Evolutionary conservation across 2,329 filamentous ascomycete species (phyloP), one percentile per base, ranked within the genome.

Genomic region (Salinomyces thailandicus): DNA sequence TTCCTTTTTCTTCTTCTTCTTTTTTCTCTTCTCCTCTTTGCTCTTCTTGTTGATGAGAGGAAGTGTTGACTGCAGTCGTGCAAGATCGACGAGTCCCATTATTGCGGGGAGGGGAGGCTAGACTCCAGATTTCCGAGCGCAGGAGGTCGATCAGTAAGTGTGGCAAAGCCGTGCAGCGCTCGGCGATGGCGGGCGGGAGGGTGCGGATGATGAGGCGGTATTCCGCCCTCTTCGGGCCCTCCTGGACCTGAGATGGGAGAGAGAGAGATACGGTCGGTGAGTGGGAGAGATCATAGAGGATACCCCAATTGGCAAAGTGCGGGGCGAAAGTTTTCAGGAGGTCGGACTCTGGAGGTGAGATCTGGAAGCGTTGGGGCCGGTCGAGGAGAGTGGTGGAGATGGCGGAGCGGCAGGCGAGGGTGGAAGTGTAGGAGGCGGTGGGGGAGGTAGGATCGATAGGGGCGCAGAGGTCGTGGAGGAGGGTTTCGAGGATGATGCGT

Each of bases 121-220:
- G n/a, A n/a, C 67, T 72, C 79, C 83, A 93, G 0, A 80, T 64
- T 53, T 93, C 84, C 5, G 71, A 69, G 5, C 87, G 76, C 6
- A 96, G 62, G 8, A 96, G 62, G 4, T 84, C 75, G 18, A 85
- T 74, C 1, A 89, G 62, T 1, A 94, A 59, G 5, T 72, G 69
- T 0, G 85, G 83, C 37, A 93, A 79, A 4, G 69, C 54, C 24
- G 72, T 72, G 56, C 86, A 94, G 31, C 87, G 73, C 51, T 93
- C 84, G 0, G 73, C 61, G 33, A 96, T 86, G 18, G 72, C 71
- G 0, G 73, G 69, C 0, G 89, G 89, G 0, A 96, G 65, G 2
- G 66, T 61, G 1, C 58, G 62, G 0, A 91, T 66, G 0, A 56
- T 58, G 4, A 55, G 30, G 5, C 44, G 36, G 18, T 39, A 14